phyloP scores from a whole-genome alignment of 2,329 filamentous ascomycete species.

The Trichoderma sp. region DNA sequence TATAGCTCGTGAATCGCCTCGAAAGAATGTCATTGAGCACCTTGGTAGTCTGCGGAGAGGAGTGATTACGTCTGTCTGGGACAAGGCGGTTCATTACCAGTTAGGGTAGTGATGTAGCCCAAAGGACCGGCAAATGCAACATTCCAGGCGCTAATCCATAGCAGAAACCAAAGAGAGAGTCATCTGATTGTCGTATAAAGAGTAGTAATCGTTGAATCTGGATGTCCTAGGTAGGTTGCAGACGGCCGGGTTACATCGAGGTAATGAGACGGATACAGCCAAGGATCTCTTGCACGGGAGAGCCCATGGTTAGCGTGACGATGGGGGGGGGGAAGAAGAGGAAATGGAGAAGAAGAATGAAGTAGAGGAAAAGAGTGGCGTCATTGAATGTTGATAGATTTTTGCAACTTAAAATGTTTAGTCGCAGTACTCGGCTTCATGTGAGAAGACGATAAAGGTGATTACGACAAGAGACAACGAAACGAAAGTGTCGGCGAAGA shows the following conservation, averaged over 20 bases:
- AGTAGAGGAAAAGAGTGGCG: too few relatives aligned
- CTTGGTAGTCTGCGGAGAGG: too few relatives aligned
- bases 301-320: slow-evolving; percentile 12
- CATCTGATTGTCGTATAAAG: neutral
- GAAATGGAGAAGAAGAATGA: too few relatives aligned
- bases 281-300: neutral
- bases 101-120: neutral
- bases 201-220: neutral
- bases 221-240: neutral
- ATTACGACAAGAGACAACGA: neutral
- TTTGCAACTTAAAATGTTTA: neutral
- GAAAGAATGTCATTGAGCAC: too few relatives aligned
- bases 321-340: neutral
- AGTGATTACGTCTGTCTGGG: too few relatives aligned
- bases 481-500: neutral
- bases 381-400: too few relatives aligned
- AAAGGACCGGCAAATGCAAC: neutral
- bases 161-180: neutral
- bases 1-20: too few relatives aligned
- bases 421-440: too few relatives aligned
- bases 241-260: neutral
- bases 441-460: neutral
- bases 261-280: neutral
- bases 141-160: neutral
- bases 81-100: too few relatives aligned